These are phyloP conservation scores for Marasmius sp. DNA, from an alignment of 1,284 basidiomycete species.

Conservation along the genomic window DNA sequence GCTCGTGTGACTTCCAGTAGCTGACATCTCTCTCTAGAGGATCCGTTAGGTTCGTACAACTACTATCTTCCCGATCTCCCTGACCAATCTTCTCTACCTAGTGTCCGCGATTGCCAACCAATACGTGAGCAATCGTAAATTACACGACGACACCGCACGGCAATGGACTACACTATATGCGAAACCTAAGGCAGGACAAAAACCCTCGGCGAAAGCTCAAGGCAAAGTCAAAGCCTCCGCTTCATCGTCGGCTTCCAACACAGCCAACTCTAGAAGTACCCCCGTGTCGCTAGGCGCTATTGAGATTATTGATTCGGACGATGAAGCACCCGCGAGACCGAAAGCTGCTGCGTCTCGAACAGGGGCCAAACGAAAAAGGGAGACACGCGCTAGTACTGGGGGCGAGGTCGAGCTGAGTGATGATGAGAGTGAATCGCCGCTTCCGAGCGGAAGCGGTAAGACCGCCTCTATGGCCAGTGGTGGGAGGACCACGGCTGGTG, in stretches of 20 bases:
- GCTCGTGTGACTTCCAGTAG: slow-evolving; percentile 5
- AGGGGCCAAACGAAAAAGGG: slow-evolving; percentile 24
- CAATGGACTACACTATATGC: slow-evolving; percentile 67
- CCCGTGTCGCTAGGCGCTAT: neutral
- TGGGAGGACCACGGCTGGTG: slow-evolving; percentile 10
- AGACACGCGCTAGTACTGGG: slow-evolving; percentile 10
- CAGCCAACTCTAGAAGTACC: slow-evolving; percentile 10
- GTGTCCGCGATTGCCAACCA: slow-evolving; percentile 75
- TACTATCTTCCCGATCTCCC: neutral
- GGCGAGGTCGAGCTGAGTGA: neutral
- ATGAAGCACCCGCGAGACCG: slow-evolving; percentile 28
- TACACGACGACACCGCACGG: slow-evolving; percentile 65
- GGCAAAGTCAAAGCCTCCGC: slow-evolving; percentile 32
- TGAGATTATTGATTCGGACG: slow-evolving; percentile 40
- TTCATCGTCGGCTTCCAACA: slow-evolving; percentile 13
- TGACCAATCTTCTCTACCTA: slow-evolving; percentile 21
- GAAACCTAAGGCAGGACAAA: slow-evolving; percentile 38
- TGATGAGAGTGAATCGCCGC: slow-evolving; percentile 13
- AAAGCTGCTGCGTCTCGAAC: slow-evolving; percentile 20
- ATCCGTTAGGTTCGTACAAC: slow-evolving; percentile 58
- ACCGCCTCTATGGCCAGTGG: neutral
- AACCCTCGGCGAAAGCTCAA: slow-evolving; percentile 20
- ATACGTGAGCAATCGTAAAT: slow-evolving; percentile 60
- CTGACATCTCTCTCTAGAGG: slow-evolving; percentile 41
- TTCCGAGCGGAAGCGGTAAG: slow-evolving; percentile 8